phyloP scores from a whole-genome alignment of 2,329 filamentous ascomycete species.

The Colletotrichum tabaci region DNA sequence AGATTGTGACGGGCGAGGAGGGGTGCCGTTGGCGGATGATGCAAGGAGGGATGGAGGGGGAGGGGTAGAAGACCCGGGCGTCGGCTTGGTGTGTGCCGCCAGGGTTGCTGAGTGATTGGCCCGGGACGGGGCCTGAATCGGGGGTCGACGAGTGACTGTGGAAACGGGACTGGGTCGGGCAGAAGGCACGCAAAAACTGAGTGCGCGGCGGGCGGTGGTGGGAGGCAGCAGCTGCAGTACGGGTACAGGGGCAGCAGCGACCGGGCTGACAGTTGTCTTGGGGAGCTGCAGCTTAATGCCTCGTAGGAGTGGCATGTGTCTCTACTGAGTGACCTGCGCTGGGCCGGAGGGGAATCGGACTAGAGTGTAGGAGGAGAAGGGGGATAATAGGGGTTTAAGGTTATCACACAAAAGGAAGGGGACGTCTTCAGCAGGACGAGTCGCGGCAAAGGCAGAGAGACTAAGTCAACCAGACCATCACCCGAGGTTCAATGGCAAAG shows the following conservation, averaged over 20 bases:
- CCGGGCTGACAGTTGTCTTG: constrained; percentile 30
- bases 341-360: constrained; percentile 14
- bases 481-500: constrained; percentile 37
- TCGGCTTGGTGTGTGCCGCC: constrained; percentile 47
- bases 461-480: constrained; percentile 22
- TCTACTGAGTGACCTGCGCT: constrained; percentile 28
- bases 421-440: constrained; percentile 11
- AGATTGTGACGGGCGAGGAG: constrained; percentile 38
- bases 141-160: constrained; percentile 38
- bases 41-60: constrained; percentile 50
- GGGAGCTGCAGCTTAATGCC: constrained; percentile 39
- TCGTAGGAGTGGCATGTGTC: constrained; percentile 38
- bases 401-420: constrained; percentile 23
- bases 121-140: constrained; percentile 43
- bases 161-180: constrained; percentile 40
- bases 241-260: constrained; percentile 20
- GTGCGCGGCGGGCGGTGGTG: constrained; percentile 22
- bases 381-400: constrained; percentile 22
- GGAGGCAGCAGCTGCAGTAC: constrained; percentile 9
- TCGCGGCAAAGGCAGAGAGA: constrained; percentile 7
- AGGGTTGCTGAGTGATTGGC: constrained; percentile 51
- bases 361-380: constrained; percentile 5
- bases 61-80: constrained; percentile 47
- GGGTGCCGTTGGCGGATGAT: constrained; percentile 44
- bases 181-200: constrained; percentile 32